phyloP scores from a whole-genome alignment of 2,329 filamentous ascomycete genomes.

The Geoglossum cookeanum region DNA sequence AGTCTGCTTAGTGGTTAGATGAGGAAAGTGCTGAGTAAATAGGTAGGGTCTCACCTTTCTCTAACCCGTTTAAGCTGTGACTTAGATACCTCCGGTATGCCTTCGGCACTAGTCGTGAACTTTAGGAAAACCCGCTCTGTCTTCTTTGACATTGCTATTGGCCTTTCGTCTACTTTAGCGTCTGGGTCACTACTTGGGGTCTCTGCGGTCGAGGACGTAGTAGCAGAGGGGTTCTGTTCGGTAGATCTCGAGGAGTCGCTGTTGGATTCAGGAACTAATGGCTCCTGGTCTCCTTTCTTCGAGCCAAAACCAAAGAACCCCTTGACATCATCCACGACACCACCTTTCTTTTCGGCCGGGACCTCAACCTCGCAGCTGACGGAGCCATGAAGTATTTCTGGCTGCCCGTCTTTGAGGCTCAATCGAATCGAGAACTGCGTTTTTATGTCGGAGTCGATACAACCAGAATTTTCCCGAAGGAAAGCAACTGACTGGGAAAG shows the following conservation, averaged over 20 bases:
- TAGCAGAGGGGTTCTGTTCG: slow-evolving; percentile 23
- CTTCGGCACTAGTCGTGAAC: slow-evolving; percentile 30
- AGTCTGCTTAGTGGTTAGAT: slow-evolving; percentile 31
- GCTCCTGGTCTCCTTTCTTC: slow-evolving; percentile 66
- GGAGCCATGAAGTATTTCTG: slow-evolving; percentile 54
- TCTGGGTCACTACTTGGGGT: slow-evolving; percentile 13
- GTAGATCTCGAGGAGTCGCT: slow-evolving; percentile 19
- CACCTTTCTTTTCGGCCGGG: slow-evolving; percentile 45
- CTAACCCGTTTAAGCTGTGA: slow-evolving; percentile 32
- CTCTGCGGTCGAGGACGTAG: slow-evolving; percentile 24
- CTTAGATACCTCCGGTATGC: slow-evolving; percentile 27
- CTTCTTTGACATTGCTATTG: slow-evolving; percentile 27
- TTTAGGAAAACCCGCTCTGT: slow-evolving; percentile 35
- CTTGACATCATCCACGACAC: slow-evolving; percentile 85
- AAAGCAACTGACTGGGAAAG: slow-evolving; percentile 64
- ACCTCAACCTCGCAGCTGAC: slow-evolving; percentile 73
- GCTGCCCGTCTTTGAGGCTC: slow-evolving; percentile 53
- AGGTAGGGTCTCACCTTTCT: slow-evolving; percentile 24
- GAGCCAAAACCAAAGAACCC: slow-evolving; percentile 88
- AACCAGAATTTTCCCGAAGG: slow-evolving; percentile 62
- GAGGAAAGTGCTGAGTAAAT: not conserved
- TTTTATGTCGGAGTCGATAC: slow-evolving; percentile 54
- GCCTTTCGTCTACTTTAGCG: slow-evolving; percentile 11
- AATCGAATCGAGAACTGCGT: slow-evolving; percentile 65
- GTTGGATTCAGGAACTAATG: slow-evolving; percentile 28